Base-by-base conservation (phyloP, 768 basidiomycete species). In the Neoboletus subvelutipes region DNA sequence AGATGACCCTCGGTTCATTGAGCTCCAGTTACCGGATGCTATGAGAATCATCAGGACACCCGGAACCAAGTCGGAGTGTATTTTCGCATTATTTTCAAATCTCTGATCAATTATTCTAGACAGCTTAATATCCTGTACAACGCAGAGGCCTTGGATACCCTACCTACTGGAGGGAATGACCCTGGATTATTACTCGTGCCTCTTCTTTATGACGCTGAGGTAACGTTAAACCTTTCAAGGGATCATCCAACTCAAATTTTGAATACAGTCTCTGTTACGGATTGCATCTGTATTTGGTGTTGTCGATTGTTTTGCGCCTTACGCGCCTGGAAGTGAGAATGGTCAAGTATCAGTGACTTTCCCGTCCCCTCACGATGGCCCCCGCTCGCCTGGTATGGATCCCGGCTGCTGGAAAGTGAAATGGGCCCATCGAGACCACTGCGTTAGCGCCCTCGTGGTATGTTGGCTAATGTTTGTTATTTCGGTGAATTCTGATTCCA, bases 391-490 rank as follows among this genome's bases (percentile, higher is more conserved):
- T 6, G 63, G 64, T 12, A 91, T 90, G 88, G 81, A 84, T 51
- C 59, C 63, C 1, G 71, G 77, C 5, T 85, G 86, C 56, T 92
- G 87, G 84, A 87, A 88, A 64, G 78, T 91, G 40, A 93, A 92
- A 66, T 93, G 88, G 87, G 76, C 80, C 28, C 83, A 88, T 68
- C 79, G 90, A 42, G 86, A 90, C 57, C 85, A 92, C 61, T 88
- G 86, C 57, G 80, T 90, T 41, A 82, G 75, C 58, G 90, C 90
- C 24, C 75, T 89, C 46, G 82, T 83, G 80, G 90, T 89, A 67
- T 54, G 75, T 69, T 18, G 47, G n/a, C 18, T 31, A 22, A 33
- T 18, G 12, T 20, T 31, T 43, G 8, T 46, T n/a, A 45, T 37
- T 31, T 11, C 45, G 5, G n/a, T n/a, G 24, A 43, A 45, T 46